Conservation (phyloP, 805 yeast species). For the Lipomyces starkeyi region DNA sequence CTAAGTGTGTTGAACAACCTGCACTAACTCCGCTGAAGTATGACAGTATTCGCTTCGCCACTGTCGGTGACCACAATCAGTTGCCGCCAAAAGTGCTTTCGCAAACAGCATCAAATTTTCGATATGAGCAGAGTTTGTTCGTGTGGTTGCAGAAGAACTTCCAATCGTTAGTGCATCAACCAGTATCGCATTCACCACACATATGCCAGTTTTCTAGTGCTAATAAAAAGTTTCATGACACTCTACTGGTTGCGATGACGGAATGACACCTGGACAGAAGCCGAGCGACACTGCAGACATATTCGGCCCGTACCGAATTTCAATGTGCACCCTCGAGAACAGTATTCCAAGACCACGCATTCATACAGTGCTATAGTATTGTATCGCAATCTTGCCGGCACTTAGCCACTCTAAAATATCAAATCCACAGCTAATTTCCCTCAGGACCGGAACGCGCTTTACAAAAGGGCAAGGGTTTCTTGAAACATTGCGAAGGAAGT, state of each 20-base stretch:
- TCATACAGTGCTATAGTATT: conserved; percentile 79
- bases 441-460: too few relatives aligned
- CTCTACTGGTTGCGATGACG: conserved; percentile 73
- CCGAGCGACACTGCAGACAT: conserved; percentile 76
- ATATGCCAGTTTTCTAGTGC: conserved; percentile 85
- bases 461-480: too few relatives aligned
- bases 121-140: conserved; percentile 89
- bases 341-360: conserved; percentile 62
- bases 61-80: conserved; percentile 99
- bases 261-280: conserved; percentile 62
- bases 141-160: conserved; percentile 85
- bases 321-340: conserved; percentile 69
- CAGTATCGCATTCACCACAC: conserved; percentile 98
- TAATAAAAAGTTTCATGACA: conserved; percentile 80
- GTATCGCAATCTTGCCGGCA: conserved; percentile 57
- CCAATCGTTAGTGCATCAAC: conserved; percentile 65
- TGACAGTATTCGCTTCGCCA: conserved; percentile 86
- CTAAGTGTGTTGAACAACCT: too few relatives aligned
- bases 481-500: too few relatives aligned
- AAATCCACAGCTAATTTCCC: too few relatives aligned
- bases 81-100: conserved; percentile 96
- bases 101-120: conserved; percentile 76
- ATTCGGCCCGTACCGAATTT: conserved; percentile 81
- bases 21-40: conserved; percentile 73
- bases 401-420: too few relatives aligned